These are phyloP conservation scores for Pyrrhoderma lamaoense DNA, from an alignment of 1,284 basidiomycete species.

Conservation along the genomic window DNA sequence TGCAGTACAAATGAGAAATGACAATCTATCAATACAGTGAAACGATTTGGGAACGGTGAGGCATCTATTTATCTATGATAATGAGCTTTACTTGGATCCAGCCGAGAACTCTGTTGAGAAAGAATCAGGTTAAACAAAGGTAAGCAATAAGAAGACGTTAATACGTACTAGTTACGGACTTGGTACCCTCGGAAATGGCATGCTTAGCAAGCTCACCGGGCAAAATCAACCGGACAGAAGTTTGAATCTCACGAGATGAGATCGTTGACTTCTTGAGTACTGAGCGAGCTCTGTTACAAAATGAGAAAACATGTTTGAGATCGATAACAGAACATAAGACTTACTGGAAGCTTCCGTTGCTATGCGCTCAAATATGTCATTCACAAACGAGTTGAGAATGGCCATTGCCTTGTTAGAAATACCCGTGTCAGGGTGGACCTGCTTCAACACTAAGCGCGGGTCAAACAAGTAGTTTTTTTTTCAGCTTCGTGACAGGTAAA, in stretches of 20 bases:
- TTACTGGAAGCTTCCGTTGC: constrained; percentile 60
- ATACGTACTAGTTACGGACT: constrained; percentile 27
- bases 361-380: constrained; percentile 69
- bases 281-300: constrained; percentile 48
- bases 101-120: constrained; percentile 29
- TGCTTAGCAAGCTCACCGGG: constrained; percentile 76
- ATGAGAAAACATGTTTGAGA: neutral
- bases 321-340: constrained; percentile 24
- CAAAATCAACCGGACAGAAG: constrained; percentile 63
- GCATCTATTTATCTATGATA: neutral
- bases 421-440: constrained; percentile 73
- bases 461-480: neutral
- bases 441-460: constrained; percentile 46
- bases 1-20: constrained; percentile 6
- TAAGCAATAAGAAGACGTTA: neutral
- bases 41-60: neutral
- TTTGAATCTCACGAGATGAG: constrained; percentile 71
- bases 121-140: neutral
- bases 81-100: constrained; percentile 27
- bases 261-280: constrained; percentile 74
- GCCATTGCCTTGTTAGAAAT: constrained; percentile 75
- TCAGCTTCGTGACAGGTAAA: constrained; percentile 13
- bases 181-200: constrained; percentile 79
- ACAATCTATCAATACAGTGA: constrained; percentile 14
- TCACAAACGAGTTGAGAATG: constrained; percentile 66